phyloP scores from a whole-genome alignment of 805 yeast species.

The Wickerhamiella qilinensis region DNA sequence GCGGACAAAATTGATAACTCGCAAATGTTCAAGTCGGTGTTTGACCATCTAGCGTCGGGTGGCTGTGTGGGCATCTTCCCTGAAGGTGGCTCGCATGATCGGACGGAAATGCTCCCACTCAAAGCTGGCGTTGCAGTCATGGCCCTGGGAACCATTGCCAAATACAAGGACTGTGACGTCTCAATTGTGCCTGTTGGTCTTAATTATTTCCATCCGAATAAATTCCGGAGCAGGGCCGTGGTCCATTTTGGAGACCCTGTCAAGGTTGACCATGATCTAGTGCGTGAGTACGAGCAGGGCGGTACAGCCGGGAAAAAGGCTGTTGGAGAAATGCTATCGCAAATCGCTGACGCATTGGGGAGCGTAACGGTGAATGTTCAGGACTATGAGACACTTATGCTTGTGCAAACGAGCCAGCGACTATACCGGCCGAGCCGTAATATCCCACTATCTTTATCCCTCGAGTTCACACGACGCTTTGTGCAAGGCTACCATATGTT shows the following conservation, averaged over 20 bases:
- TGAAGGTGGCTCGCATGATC: constrained; percentile 96
- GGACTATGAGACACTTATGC: constrained; percentile 78
- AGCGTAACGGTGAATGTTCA: constrained; percentile 81
- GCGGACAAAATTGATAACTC: constrained; percentile 83
- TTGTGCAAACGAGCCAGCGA: constrained; percentile 82
- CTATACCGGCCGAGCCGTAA: constrained; percentile 57
- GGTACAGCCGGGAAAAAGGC: constrained; percentile 53
- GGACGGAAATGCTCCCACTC: constrained; percentile 78
- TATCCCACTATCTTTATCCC: constrained; percentile 65
- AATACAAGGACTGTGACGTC: constrained; percentile 58
- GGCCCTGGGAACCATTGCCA: constrained; percentile 89
- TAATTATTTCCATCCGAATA: constrained; percentile 93
- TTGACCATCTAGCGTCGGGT: constrained; percentile 64
- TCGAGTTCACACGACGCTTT: constrained; percentile 81
- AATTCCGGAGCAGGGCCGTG: constrained; percentile 88
- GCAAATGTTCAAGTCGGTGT: constrained; percentile 67
- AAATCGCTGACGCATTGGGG: constrained; percentile 54
- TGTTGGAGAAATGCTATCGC: constrained; percentile 52
- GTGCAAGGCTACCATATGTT: constrained; percentile 66
- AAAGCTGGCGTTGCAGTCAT: constrained; percentile 96
- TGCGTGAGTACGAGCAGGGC: constrained; percentile 41
- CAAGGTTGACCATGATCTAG: constrained; percentile 43
- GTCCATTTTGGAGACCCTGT: constrained; percentile 87
- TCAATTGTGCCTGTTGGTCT: constrained; percentile 92
- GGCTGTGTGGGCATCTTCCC: constrained; percentile 88